These are phyloP conservation scores for Raphidocelis subcapitata DNA, from an alignment of 139 green algal genomes.

Conservation along the genomic window DNA sequence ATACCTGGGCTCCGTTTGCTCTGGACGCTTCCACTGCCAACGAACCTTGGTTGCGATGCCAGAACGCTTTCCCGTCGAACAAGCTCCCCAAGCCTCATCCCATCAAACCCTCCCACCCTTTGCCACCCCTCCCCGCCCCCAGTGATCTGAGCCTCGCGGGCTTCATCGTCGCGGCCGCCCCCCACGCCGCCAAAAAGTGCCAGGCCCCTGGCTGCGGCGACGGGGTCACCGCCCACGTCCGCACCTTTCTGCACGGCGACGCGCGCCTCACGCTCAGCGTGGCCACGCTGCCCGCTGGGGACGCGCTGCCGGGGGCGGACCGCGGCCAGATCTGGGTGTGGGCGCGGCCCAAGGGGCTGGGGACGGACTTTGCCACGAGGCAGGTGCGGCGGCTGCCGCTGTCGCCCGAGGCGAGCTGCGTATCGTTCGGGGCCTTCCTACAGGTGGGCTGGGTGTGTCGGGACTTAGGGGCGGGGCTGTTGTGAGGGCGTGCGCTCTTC, in stretches of 20 bases:
- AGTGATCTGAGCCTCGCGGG: conserved; percentile 60
- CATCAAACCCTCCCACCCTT: too few species aligned
- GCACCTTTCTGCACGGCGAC: conserved; percentile 67
- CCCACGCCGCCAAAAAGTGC: conserved; percentile 47
- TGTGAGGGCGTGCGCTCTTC: too few species aligned
- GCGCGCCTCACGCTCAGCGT: conserved; percentile 60
- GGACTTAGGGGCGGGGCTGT: neutral
- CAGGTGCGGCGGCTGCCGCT: conserved; percentile 47
- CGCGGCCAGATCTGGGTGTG: conserved; percentile 64
- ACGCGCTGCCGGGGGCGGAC: conserved; percentile 63
- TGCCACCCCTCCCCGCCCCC: conserved; percentile 12
- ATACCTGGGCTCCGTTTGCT: too few species aligned
- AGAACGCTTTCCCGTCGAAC: too few species aligned
- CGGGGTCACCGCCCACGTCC: conserved; percentile 60
- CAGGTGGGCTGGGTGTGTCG: conserved; percentile 26
- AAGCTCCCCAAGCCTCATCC: too few species aligned
- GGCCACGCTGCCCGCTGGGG: conserved; percentile 27
- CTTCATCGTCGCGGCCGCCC: conserved; percentile 61
- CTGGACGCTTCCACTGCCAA: too few species aligned
- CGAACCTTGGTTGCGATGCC: too few species aligned
- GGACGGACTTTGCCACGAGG: conserved; percentile 10
- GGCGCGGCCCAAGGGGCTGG: conserved; percentile 61
- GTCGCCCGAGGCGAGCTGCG: conserved; percentile 55
- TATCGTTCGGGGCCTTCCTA: conserved; percentile 79
- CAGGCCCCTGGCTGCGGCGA: conserved; percentile 50